Evolutionary conservation across 2,329 filamentous ascomycete species (phyloP).

Genomic region (Verruconis gallopava): DNA sequence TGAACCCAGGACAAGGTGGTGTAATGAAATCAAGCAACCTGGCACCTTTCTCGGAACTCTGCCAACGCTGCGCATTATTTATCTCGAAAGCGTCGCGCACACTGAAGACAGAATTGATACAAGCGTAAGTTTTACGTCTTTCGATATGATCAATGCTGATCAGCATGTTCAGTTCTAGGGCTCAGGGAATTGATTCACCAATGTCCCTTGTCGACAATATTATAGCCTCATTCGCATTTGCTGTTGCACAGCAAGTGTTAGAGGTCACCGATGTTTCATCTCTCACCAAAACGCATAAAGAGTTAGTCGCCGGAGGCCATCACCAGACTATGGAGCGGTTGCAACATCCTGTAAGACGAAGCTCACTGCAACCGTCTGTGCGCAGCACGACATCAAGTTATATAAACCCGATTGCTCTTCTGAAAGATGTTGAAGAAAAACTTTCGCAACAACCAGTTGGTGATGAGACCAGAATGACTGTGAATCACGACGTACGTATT

Average conservation of each 20-base stretch:
- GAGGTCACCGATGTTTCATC: conserved; percentile 60
- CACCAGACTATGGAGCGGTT: neutral
- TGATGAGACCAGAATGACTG: conserved; percentile 65
- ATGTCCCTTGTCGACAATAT: conserved; percentile 55
- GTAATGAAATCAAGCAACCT: no score
- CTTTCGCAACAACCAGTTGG: conserved; percentile 37
- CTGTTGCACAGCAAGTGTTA: conserved; percentile 62
- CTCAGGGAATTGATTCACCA: conserved; percentile 19
- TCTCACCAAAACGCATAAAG: conserved; percentile 30
- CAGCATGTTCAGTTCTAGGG: conserved; percentile 13
- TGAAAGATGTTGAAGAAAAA: conserved; percentile 10
- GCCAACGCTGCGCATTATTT: conserved; percentile 69
- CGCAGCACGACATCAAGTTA: conserved; percentile 14
- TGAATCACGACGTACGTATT: no score
- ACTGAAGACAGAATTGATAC: conserved; percentile 63
- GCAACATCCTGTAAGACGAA: conserved; percentile 47
- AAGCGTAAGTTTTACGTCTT: conserved; percentile 35
- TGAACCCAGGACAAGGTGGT: no score
- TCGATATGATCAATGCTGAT: conserved; percentile 15
- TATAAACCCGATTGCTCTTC: conserved; percentile 7
- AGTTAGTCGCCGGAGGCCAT: neutral
- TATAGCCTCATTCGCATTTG: conserved; percentile 66
- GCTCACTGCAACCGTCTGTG: conserved; percentile 42
- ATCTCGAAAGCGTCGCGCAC: conserved; percentile 68
- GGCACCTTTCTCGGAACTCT: conserved; percentile 71